Evolutionary conservation across 164 flowering plant genomes (phyloP), one percentile per base, ranked within the genome.

Genomic region (Protea cynaroides): DNA sequence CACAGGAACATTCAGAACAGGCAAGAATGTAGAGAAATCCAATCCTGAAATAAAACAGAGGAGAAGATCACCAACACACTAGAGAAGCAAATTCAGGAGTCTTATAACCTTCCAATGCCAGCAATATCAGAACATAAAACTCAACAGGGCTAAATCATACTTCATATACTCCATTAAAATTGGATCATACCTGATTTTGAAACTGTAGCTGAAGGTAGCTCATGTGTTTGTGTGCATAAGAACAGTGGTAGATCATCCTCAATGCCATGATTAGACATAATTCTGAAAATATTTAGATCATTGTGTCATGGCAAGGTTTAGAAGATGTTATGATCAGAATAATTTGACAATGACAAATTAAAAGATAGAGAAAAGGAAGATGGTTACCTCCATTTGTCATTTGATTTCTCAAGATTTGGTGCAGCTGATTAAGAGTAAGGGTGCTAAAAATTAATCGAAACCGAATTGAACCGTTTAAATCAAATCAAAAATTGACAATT

Each of bases 1-100:
- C n/a, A n/a, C n/a, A 0, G 63, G 38, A 55, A 70, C 75, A 66
- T 72, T 74, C 4, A 64, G 73, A 73, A 73, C 74, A 22, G 82
- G 82, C 44, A 76, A 49, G 22, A 64, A 77, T 72, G 64, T 22
- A 50, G 43, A 62, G 8, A 65, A 19, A 15, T n/a, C 59, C 22
- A 44, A 47, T 56, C 56, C 63, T 40, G n/a, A 58, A 61, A 58
- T 2, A 44, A 51, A 22, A 1, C 22, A 1, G 46, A 2, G 36
- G 5, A 55, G 34, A 21, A 51, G 8, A 58, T 13, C 36, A 40
- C 40, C 40, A 40, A 40, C 4, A n/a, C 37, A 43, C 53, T 22
- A 13, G 19, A 44, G 24, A 58, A 22, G n/a, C 8, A 44, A 34
- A 58, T 36, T 23, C 8, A 23, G 14, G 4, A 40, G 34, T 29